phyloP scores from a whole-genome alignment of 345 rosid genomes.

The Eucalyptus cloeziana region DNA sequence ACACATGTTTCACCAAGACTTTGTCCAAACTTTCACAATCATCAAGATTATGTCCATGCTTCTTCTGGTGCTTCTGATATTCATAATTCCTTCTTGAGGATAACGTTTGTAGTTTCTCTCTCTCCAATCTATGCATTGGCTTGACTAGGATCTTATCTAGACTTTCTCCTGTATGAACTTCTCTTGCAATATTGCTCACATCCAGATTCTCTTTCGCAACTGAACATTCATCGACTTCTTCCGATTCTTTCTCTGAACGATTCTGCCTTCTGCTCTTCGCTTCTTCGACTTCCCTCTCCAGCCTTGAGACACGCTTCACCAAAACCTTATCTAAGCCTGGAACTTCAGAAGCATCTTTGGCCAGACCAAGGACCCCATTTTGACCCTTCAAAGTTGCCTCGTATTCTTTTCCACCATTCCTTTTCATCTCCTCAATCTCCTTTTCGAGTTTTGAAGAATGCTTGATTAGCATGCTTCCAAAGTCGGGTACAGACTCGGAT shows the following conservation, averaged over 20 bases:
- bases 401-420: conserved; percentile 5
- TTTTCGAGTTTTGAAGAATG: conserved; percentile 33
- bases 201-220: conserved; percentile 51
- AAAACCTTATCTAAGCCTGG: conserved; percentile 72
- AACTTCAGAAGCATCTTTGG: conserved; percentile 12
- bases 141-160: conserved; percentile 49
- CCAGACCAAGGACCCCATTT: not conserved
- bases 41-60: conserved; percentile 10
- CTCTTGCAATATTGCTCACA: conserved; percentile 5
- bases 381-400: conserved; percentile 14
- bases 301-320: conserved; percentile 58
- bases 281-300: conserved; percentile 80
- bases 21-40: conserved; percentile 61
- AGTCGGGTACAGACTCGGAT: conserved; percentile 30
- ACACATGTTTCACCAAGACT: conserved; percentile 67
- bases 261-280: conserved; percentile 47
- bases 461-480: conserved; percentile 31
- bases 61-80: conserved; percentile 15
- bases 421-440: conserved; percentile 25
- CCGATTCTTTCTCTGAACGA: not conserved
- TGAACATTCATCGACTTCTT: not conserved
- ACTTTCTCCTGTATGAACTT: conserved; percentile 16
- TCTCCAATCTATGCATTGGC: conserved; percentile 43
- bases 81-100: conserved; percentile 15
- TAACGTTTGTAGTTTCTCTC: conserved; percentile 27